Base-by-base conservation (phyloP, 2,329 filamentous ascomycete genomes). In the Chaetomium globosum region DNA sequence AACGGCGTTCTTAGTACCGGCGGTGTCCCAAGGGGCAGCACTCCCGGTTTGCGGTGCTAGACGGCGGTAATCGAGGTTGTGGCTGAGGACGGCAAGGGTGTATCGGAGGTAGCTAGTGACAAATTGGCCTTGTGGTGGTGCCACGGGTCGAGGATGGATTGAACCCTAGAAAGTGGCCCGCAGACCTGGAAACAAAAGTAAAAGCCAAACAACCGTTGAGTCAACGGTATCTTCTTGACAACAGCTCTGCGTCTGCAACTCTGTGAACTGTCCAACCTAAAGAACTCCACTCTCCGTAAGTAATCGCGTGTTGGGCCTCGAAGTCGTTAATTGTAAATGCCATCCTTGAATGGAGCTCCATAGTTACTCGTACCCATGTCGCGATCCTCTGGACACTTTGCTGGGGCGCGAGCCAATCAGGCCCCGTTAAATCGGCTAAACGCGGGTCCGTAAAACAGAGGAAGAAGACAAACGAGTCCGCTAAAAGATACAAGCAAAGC, bases 101-200 rank as follows among this genome's bases (percentile, higher is more conserved):
- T 39, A 9, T 28, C 19, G 43, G 4, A 5, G 2, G 31, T 31
- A 13, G 62, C 39, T 39, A 19, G 51, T 60, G 60, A 65, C 63
- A 65, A 60, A 54, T 33, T 67, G 63, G 52, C 63, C 66, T 67
- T 67, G 66, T 60, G 62, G 57, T 56, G 48, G 53, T n/a, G 58
- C 58, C 63, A 57, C 51, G 23, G 30, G 54, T 43, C 10, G 16
- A 23, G 7, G 56, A 23, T 26, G 13, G 36, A 39, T 33, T 43
- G 10, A 36, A 43, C 39, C 36, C 36, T 36, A 7, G 39, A n/a
- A 43, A 56, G n/a, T 26, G 46, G 39, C 19, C 39, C 31, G 43
- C 5, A 49, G 26, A n/a, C 8, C 31, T 23, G 4, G 4, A 23
- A 16, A 19, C 16, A 9, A 21, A 30, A 3, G 13, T 33, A 30